A percentile compares a stretch with the other conserved stretches of the same genome.
Conservation (phyloP, 495 filamentous ascomycete species). For the Daldinia vernicosa region DNA sequence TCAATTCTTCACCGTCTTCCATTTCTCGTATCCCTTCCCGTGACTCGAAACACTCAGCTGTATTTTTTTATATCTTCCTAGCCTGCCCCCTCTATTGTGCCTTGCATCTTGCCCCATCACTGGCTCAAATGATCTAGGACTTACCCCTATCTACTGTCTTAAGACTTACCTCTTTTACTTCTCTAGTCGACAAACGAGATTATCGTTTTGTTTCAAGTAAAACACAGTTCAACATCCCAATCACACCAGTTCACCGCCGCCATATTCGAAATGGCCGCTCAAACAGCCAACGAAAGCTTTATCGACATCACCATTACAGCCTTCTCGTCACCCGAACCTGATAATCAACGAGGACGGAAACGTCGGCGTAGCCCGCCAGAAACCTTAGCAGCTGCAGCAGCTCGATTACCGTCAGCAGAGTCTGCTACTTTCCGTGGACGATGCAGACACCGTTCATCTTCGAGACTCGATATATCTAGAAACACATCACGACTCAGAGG, state of each 20-base stretch:
- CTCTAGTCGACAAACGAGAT: constrained; percentile 10
- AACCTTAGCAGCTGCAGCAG: constrained; percentile 22
- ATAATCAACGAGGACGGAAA: constrained; percentile 49
- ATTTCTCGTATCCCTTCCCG: constrained; percentile 13
- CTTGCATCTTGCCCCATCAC: constrained; percentile 7
- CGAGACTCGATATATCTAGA: constrained; percentile 44
- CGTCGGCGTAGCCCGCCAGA: constrained; percentile 44
- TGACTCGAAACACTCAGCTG: constrained; percentile 2
- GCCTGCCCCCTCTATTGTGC: background rate
- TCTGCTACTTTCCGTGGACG: constrained; percentile 54
- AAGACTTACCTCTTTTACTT: constrained; percentile 6
- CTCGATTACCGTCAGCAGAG: constrained; percentile 47
- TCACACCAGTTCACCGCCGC: background rate
- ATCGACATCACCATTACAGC: constrained; percentile 42
- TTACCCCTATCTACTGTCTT: constrained; percentile 2
- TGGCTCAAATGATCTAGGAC: background rate
- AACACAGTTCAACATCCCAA: constrained; percentile 10
- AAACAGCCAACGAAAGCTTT: constrained; percentile 31
- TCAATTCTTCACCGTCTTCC: constrained; percentile 19
- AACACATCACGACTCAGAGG: constrained; percentile 42
- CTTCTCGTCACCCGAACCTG: constrained; percentile 46
- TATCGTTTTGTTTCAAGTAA: constrained; percentile 9
- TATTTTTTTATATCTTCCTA: constrained; percentile 16
- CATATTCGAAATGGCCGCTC: constrained; percentile 21
- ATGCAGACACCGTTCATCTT: constrained; percentile 50